Evolutionary conservation across 305 asterid genomes (phyloP).

Genomic region (Fraxinus baroniana): DNA sequence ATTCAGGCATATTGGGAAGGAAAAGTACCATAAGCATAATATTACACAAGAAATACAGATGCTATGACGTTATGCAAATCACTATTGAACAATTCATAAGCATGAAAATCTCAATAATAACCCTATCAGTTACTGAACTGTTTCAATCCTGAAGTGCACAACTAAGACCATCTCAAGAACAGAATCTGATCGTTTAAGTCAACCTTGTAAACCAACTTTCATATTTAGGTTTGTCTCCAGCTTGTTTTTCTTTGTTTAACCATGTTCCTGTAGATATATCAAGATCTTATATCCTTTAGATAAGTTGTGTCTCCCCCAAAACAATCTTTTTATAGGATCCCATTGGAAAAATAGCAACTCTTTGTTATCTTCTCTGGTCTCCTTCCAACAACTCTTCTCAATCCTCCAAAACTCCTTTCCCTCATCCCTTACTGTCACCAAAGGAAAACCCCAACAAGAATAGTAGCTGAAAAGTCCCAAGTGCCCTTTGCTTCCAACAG

Average conservation of each 20-base stretch:
- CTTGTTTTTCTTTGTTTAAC: background rate
- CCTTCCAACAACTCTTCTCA: background rate
- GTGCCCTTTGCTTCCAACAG: conserved; percentile 16
- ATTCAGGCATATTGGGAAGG: background rate
- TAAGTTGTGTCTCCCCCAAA: background rate
- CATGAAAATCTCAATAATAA: background rate
- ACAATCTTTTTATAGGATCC: conserved; percentile 7
- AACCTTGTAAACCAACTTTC: conserved; percentile 1
- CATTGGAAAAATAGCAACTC: background rate
- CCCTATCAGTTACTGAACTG: background rate
- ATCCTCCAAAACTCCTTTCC: background rate
- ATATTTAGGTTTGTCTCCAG: background rate
- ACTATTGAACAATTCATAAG: background rate
- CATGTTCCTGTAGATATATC: background rate
- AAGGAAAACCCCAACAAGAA: conserved; percentile 3
- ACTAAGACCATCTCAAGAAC: conserved; percentile 19
- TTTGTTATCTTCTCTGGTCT: conserved; percentile 8
- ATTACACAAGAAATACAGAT: background rate
- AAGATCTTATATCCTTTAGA: conserved; percentile 15
- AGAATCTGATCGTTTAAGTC: background rate
- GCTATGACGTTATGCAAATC: background rate
- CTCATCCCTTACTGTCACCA: background rate
- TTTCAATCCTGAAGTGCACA: conserved; percentile 5
- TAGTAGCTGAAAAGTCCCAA: background rate
- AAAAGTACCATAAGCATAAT: background rate